Evolutionary conservation across 1,139 yeast species (phyloP).

Genomic region (Nakaseomyces kungkrabaensis): DNA sequence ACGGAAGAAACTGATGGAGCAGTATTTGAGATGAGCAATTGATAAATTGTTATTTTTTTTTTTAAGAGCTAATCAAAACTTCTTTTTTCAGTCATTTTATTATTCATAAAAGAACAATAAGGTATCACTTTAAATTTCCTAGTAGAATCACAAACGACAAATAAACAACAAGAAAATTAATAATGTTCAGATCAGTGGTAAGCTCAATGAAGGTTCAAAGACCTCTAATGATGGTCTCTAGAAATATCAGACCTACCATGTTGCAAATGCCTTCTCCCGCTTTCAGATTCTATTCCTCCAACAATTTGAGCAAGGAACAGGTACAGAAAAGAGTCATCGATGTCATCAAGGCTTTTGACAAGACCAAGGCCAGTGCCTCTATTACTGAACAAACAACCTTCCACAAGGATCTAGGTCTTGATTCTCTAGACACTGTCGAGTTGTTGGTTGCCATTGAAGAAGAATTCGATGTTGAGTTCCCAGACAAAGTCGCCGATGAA

Average conservation of each 20-base stretch:
- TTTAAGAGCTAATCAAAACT: neutral
- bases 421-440: constrained; percentile 62
- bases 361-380: constrained; percentile 20
- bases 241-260: neutral
- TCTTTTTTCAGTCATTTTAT: too few species aligned
- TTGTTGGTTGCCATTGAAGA: constrained; percentile 65
- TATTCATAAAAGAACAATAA: too few species aligned
- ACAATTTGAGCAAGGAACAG: constrained; percentile 2
- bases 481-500: constrained; percentile 56
- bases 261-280: neutral
- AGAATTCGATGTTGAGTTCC: constrained; percentile 60
- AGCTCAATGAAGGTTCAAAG: neutral
- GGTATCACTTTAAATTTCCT: too few species aligned
- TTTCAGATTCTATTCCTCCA: constrained; percentile 4
- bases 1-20: too few species aligned
- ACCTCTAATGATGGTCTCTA: neutral
- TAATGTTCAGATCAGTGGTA: constrained; percentile 2
- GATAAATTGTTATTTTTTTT: too few species aligned
- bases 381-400: constrained; percentile 27
- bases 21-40: too few species aligned
- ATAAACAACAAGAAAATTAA: neutral
- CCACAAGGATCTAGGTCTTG: constrained; percentile 49
- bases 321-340: constrained; percentile 10
- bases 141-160: too few species aligned
- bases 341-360: constrained; percentile 27